Base-by-base conservation (phyloP, 139 green algal genomes). In the Spirogloea muscicola region DNA sequence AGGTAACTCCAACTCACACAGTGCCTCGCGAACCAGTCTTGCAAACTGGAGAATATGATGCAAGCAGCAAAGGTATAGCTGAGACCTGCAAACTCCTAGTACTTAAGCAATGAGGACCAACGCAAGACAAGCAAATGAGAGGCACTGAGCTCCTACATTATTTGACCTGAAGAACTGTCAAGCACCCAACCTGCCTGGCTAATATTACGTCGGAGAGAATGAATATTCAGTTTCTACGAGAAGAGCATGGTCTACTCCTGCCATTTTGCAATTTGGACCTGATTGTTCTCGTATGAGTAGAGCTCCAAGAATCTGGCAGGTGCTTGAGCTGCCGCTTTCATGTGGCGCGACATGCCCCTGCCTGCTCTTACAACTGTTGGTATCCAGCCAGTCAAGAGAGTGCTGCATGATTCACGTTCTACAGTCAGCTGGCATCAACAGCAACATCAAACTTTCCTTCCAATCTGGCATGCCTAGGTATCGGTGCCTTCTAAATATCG, bases 1-100 rank as follows among this genome's bases (percentile, higher is more conserved):
- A 29, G 77, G 77, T 1, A 84, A n/a, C 55, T 84, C 77, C 5
- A 84, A 58, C 49, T 80, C 77, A 39, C 77, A 84, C 38, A 84
- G 61, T 21, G 70, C 77, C 63, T 84, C 77, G 13, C 77, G 40
- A n/a, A 76, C 70, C 18, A 84, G 71, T 5, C 77, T 4, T 10
- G 77, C 77, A 49, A 84, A 84, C 70, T 84, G 77, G 57, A 36
- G 27, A 18, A 65, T 55, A 18, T 55, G 13, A 36, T 55, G 13
- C 13, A 18, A 36, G 16, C 27, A 13, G 29, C 18, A 65, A 36
- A 36, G 13, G 13, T 16, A 18, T 13, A 65, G 18, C 13, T 65
- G 57, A 65, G 13, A 13, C 13, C 27, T 65, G 13, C 57, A 13
- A 21, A 13, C 27, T 55, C 18, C 18, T 65, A 18, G 18, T 36